Conservation (phyloP, 495 filamentous ascomycete genomes). For the Penicillium tannophilum region DNA sequence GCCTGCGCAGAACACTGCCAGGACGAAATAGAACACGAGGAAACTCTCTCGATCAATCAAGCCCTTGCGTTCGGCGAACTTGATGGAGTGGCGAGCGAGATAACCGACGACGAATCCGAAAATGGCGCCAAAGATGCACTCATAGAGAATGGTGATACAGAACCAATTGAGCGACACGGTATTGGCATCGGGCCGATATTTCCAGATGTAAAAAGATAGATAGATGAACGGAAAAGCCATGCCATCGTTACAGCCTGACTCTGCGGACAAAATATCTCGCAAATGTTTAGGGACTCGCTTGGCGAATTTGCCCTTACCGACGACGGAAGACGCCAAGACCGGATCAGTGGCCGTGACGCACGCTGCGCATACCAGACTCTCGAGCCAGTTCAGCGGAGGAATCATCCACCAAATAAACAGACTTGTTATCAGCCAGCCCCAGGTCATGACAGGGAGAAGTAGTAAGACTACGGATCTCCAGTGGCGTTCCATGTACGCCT, state of each 20-base stretch:
- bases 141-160: conserved; percentile 87
- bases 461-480: conserved; percentile 92
- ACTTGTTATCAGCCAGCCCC: conserved; percentile 92
- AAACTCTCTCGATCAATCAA: conserved; percentile 96
- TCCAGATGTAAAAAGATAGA: conserved; percentile 83
- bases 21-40: conserved; percentile 96
- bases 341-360: conserved; percentile 99
- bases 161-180: conserved; percentile 86
- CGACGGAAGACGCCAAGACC: conserved; percentile 94
- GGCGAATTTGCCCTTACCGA: conserved; percentile 98
- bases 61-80: conserved; percentile 79
- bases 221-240: conserved; percentile 99
- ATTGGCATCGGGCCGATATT: conserved; percentile 66
- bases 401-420: conserved; percentile 98
- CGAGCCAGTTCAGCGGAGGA: conserved; percentile 77
- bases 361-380: conserved; percentile 81
- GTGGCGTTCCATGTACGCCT: conserved; percentile 95
- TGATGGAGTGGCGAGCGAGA: conserved; percentile 85
- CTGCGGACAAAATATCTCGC: conserved; percentile 90
- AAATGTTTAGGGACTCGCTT: conserved; percentile 97
- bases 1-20: conserved; percentile 95
- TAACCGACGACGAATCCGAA: conserved; percentile 91
- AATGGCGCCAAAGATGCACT: conserved; percentile 90
- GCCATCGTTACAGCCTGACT: conserved; percentile 99
- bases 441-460: conserved; percentile 95